Evolutionary conservation across 2,329 filamentous ascomycete species (phyloP).

Genomic region (Emmonsia crescens): DNA sequence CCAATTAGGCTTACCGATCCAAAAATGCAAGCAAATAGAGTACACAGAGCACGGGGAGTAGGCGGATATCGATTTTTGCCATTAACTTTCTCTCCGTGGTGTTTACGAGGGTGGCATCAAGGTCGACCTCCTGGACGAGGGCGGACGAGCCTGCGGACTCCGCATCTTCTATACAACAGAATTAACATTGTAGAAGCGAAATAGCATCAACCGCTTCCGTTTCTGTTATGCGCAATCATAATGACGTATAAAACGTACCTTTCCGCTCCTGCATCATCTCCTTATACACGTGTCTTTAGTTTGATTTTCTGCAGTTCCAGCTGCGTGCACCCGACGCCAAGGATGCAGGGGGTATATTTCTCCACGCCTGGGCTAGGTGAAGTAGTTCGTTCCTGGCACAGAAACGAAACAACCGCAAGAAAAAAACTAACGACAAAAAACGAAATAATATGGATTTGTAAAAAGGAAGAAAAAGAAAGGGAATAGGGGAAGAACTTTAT

Average conservation of each 20-base stretch:
- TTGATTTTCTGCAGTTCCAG: neutral
- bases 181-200: neutral
- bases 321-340: neutral
- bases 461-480: neutral
- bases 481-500: neutral
- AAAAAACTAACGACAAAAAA: neutral
- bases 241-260: neutral
- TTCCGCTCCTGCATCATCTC: neutral
- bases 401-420: neutral
- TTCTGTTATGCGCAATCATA: neutral
- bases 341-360: neutral
- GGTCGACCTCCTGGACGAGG: slow-evolving; percentile 4
- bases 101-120: slow-evolving; percentile 16
- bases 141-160: slow-evolving; percentile 5
- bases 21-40: slow-evolving; percentile 62
- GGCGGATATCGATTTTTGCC: slow-evolving; percentile 57
- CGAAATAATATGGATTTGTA: neutral
- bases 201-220: neutral
- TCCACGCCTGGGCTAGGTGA: neutral
- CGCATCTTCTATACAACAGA: neutral
- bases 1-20: slow-evolving; percentile 32
- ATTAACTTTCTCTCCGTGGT: slow-evolving; percentile 52
- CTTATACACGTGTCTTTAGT: neutral
- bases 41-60: slow-evolving; percentile 62
- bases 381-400: neutral